These are phyloP conservation scores for Daedaleopsis sinensis DNA, from an alignment of 768 basidiomycete genomes.

Conservation along the genomic window DNA sequence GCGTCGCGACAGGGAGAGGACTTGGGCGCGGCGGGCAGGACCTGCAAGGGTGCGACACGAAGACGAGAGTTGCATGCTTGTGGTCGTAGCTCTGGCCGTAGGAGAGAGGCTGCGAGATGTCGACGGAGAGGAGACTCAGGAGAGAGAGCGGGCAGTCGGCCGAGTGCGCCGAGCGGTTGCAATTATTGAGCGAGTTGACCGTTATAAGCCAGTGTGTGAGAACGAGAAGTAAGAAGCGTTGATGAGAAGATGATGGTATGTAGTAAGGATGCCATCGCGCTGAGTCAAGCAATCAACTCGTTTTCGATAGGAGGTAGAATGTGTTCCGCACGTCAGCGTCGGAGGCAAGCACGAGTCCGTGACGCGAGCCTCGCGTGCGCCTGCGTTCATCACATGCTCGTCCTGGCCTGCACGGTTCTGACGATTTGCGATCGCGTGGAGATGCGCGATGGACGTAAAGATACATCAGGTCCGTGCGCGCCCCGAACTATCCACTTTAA, in stretches of 20 bases:
- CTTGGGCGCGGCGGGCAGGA: background rate
- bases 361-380: background rate
- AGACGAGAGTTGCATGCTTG: background rate
- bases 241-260: background rate
- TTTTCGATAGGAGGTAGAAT: too few relatives aligned
- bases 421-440: background rate
- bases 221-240: background rate
- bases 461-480: too few relatives aligned
- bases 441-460: too few relatives aligned
- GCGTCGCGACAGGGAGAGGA: background rate
- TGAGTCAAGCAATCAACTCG: background rate
- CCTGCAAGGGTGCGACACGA: background rate
- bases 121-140: background rate
- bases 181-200: background rate
- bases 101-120: background rate
- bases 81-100: background rate
- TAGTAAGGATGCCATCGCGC: too few relatives aligned
- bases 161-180: background rate
- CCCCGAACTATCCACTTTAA: too few relatives aligned
- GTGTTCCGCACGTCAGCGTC: background rate
- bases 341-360: background rate
- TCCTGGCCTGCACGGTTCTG: background rate
- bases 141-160: background rate
- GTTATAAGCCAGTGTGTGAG: background rate
- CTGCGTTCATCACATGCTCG: background rate